Evolutionary conservation across 768 basidiomycete genomes (phyloP), one percentile per base, ranked within the genome.

Genomic region (Sarcodon sp.): DNA sequence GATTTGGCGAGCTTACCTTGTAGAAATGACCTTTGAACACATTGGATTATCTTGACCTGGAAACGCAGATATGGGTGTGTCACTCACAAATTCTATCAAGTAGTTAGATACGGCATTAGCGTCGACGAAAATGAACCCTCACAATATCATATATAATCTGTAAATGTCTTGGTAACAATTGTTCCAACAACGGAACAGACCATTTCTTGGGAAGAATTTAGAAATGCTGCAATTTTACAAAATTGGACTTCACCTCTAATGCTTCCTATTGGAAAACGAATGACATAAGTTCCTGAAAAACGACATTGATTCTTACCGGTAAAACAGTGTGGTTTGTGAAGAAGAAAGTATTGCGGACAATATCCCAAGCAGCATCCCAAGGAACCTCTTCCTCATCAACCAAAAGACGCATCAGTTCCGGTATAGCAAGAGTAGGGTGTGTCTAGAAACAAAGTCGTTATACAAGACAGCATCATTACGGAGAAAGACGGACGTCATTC

Each of bases 281-380:
- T 7, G n/a, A 35, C 16, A n/a, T 8, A 52, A 35, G 18, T 35
- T 1, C 13, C 15, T 11, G 43, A 35, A 41, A 6, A 27, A 21
- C 36, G 11, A 33, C 33, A 33, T 50, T 12, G 44, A 44, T 55
- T 73, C 78, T 56, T 36, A 84, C 89, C 18, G 90, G 87, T 32
- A 96, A 70, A 32, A 98, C 92, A 7, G 88, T 91, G 64, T 91
- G 92, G 62, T 94, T 96, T 8, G 92, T 97, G 69, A 91, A 98
- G 65, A 87, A 91, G 70, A 96, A 93, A 2, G 87, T 90, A 60
- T 83, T 83, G 46, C 80, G 88, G 41, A 84, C 80, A 55, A 98
- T 89, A 18, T 71, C 63, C 96, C 96, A 99, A 4, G 96, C 93
- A 12, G 64, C 56, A 53, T 79, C 77, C 87, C 91, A 99, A 1